Evolutionary conservation across 129 eudicot species (phyloP), one percentile per base, ranked within the genome.

Genomic region (Flaveria sonorensis): DNA sequence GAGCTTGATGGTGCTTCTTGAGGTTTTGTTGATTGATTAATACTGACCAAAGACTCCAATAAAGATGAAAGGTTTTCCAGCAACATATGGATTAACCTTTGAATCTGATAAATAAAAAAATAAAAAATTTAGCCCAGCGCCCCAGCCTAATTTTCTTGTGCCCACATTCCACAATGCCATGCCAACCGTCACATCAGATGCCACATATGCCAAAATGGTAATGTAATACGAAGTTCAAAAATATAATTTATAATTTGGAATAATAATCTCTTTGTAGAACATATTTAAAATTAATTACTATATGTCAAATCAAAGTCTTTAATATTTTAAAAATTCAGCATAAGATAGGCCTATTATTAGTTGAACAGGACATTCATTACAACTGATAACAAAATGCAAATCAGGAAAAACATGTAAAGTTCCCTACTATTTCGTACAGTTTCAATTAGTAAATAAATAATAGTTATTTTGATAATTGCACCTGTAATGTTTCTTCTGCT

Each of bases 401-500:
- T 18, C 62, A 18, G 57, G 62, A 9, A 55, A 55, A 55, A 19
- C 8, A 4, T n/a, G 18, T 61, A 61, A 61, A 61, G 14, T 24
- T 61, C 3, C 1, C 28, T 12, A 14, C 9, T 24, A 61, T 26
- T 11, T 52, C 21, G 39, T 20, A 11, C 40, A 28, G 46, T 63
- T 8, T 5, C 13, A 10, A 63, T 30, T 16, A 30, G 8, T 30
- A 26, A 30, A 30, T 19, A 36, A 79, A 46, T 28, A 23, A 30
- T 10, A 45, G 42, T 26, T 20, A 30, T 50, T 64, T 56, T 59
- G 40, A 63, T 10, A 66, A 39, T 63, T 30, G 72, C 68, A 94
- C 98, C 89, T 94, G 93, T 82, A 91, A 70, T 47, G 98, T 89
- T 84, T 94, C 98, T 72, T 94, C 98, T 7, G 97, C 98, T 50